phyloP scores from a whole-genome alignment of 139 green algal genomes.

The Mesostigma viride region DNA sequence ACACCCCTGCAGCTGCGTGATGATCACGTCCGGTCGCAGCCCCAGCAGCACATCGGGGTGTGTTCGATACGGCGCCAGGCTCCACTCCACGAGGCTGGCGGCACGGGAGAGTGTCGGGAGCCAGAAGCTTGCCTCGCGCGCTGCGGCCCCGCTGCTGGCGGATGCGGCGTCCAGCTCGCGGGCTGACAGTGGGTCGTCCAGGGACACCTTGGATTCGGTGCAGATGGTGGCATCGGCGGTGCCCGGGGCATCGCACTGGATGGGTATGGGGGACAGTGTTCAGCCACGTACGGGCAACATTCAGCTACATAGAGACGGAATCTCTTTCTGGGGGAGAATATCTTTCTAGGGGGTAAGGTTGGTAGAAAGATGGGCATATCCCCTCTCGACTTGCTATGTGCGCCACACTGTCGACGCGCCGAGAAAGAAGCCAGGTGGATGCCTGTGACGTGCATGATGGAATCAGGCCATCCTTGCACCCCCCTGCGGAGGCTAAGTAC shows the following conservation, averaged over 20 bases:
- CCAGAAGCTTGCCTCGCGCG: slow-evolving; percentile 19
- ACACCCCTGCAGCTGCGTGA: slow-evolving; percentile 40
- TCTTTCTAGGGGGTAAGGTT: too few relatives aligned
- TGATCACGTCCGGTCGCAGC: slow-evolving; percentile 45
- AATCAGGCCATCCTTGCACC: too few relatives aligned
- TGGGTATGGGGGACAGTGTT: background rate
- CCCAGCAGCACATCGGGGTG: slow-evolving; percentile 25
- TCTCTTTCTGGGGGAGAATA: too few relatives aligned
- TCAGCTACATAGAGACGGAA: too few relatives aligned
- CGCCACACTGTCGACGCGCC: too few relatives aligned
- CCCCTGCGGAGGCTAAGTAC: too few relatives aligned
- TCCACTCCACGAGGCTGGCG: slow-evolving; percentile 38
- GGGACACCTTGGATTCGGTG: slow-evolving; percentile 11
- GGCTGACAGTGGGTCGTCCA: background rate
- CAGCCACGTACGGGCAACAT: too few relatives aligned
- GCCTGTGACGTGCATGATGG: too few relatives aligned
- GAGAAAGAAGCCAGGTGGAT: too few relatives aligned
- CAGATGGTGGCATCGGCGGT: background rate
- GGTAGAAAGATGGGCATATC: too few relatives aligned
- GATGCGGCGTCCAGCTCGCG: slow-evolving; percentile 14
- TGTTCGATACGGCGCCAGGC: slow-evolving; percentile 42
- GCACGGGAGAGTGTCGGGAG: too few relatives aligned
- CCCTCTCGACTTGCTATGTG: too few relatives aligned
- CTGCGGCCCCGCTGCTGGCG: background rate
- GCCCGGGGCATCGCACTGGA: slow-evolving; percentile 39